Conservation (phyloP, 495 filamentous ascomycete genomes). For the Penicillium bovifimosum region DNA sequence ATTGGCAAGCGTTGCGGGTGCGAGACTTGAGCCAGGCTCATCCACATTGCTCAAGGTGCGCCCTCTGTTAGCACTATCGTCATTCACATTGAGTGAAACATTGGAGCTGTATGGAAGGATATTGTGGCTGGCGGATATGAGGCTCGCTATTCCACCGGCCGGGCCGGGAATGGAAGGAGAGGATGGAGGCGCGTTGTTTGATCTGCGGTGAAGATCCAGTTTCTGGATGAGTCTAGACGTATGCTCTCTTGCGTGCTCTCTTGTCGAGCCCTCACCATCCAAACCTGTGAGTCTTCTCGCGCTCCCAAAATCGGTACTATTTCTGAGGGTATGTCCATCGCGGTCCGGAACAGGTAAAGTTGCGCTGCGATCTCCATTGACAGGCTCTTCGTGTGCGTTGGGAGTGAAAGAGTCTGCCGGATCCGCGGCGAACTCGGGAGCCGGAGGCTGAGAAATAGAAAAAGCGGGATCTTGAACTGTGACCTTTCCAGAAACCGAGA, state of each 20-base stretch:
- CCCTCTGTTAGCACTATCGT: conserved; percentile 27
- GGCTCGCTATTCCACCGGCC: conserved; percentile 73
- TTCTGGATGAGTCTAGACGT: conserved; percentile 86
- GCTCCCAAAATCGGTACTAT: conserved; percentile 64
- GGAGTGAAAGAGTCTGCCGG: conserved; percentile 61
- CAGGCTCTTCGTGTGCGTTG: conserved; percentile 49
- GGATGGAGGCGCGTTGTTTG: conserved; percentile 46
- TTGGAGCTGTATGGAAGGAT: conserved; percentile 57
- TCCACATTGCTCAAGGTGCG: conserved; percentile 32
- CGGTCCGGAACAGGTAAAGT: conserved; percentile 64
- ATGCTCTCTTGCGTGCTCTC: conserved; percentile 63
- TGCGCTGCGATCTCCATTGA: conserved; percentile 51
- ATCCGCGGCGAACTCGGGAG: conserved; percentile 83
- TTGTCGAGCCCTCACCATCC: conserved; percentile 55
- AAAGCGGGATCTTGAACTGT: conserved; percentile 73
- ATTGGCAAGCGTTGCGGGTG: conserved; percentile 76
- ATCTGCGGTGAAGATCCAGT: conserved; percentile 81
- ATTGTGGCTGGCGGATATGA: conserved; percentile 80
- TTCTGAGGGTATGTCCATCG: conserved; percentile 52
- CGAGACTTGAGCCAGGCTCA: conserved; percentile 59
- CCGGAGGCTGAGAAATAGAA: conserved; percentile 80
- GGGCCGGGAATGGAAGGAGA: conserved; percentile 34
- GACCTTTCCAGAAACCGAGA: conserved; percentile 52
- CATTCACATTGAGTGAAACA: conserved; percentile 27
- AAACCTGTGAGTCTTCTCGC: conserved; percentile 41